These are phyloP conservation scores for Stagonosporopsis rhizophila DNA, from an alignment of 2,329 filamentous ascomycete genomes.

Conservation along the genomic window DNA sequence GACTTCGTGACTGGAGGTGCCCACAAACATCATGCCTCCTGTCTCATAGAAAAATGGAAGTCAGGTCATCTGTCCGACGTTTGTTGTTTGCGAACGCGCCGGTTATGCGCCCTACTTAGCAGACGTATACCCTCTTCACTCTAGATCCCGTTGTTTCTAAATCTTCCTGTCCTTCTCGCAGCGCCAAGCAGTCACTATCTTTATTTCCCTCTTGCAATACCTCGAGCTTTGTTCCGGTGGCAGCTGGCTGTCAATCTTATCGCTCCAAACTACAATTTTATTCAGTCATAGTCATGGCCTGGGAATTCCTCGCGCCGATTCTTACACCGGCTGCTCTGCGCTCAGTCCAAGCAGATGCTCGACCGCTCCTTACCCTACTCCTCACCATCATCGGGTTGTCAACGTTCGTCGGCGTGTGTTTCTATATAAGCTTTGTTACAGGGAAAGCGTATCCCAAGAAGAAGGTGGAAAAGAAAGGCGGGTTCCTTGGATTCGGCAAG, in stretches of 20 bases:
- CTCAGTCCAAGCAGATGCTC: constrained; percentile 62
- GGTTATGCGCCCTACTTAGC: constrained; percentile 26
- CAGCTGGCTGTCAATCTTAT: constrained; percentile 33
- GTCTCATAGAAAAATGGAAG: constrained; percentile 26
- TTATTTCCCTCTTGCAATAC: constrained; percentile 17
- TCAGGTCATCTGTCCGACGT: constrained; percentile 35
- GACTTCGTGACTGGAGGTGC: constrained; percentile 24
- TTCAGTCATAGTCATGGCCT: constrained; percentile 34
- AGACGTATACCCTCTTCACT: constrained; percentile 20
- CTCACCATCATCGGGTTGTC: constrained; percentile 78
- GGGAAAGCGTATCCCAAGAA: constrained; percentile 39
- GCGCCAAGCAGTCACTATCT: constrained; percentile 19
- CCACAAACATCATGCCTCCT: constrained; percentile 19
- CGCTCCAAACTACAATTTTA: background rate
- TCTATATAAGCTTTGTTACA: constrained; percentile 42
- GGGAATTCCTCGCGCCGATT: constrained; percentile 42
- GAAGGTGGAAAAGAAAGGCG: constrained; percentile 36
- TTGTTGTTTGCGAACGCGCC: constrained; percentile 33
- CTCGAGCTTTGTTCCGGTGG: constrained; percentile 11
- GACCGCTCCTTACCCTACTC: constrained; percentile 83
- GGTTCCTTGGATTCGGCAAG: constrained; percentile 32
- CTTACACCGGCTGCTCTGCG: constrained; percentile 42
- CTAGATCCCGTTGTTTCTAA: constrained; percentile 15
- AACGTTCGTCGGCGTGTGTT: constrained; percentile 31
- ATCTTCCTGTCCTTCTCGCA: constrained; percentile 11